A percentile compares a stretch with the other conserved stretches of the same genome.
Evolutionary conservation across 441 rosid genomes (phyloP).

Genomic region (Jatropha podagrica): DNA sequence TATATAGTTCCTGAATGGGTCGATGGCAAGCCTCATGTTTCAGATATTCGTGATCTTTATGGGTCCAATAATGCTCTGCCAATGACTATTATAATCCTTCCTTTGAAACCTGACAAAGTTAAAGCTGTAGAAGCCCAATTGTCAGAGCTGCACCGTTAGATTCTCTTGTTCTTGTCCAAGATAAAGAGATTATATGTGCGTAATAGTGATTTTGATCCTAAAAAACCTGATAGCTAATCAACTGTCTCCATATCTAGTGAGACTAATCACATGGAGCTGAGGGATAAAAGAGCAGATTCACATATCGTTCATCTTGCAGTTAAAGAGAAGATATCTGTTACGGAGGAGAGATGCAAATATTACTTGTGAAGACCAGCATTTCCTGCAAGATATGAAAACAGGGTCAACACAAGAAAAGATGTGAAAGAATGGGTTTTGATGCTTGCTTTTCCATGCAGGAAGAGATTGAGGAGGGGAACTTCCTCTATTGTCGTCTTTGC

Average conservation of each 20-base stretch:
- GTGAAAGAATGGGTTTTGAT: slow-evolving; percentile 11
- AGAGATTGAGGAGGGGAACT: slow-evolving; percentile 7
- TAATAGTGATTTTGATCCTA: not conserved
- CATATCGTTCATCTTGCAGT: not conserved
- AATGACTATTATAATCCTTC: slow-evolving; percentile 9
- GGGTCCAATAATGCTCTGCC: slow-evolving; percentile 10
- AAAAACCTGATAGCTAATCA: not conserved
- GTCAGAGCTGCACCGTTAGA: slow-evolving; percentile 14
- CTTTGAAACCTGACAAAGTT: slow-evolving; percentile 20
- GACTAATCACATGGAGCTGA: not conserved
- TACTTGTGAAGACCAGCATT: slow-evolving; percentile 15
- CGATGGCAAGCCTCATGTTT: not conserved
- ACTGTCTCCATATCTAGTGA: slow-evolving; percentile 3
- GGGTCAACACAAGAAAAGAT: not conserved
- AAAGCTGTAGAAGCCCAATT: slow-evolving; percentile 16
- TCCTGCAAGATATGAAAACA: slow-evolving; percentile 14
- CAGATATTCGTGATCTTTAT: slow-evolving; percentile 10
- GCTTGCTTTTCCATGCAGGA: slow-evolving; percentile 7
- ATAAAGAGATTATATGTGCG: slow-evolving; percentile 6
- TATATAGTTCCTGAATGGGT: slow-evolving; percentile 27
- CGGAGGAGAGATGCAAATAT: not conserved
- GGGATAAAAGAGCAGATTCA: slow-evolving; percentile 1
- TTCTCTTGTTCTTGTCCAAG: slow-evolving; percentile 21
- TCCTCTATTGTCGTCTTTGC: slow-evolving; percentile 9
- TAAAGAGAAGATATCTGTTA: not conserved